A percentile compares a stretch with the other conserved stretches of the same genome.
Conservation (phyloP, 305 asterid species). For the Ajuga reptans region DNA sequence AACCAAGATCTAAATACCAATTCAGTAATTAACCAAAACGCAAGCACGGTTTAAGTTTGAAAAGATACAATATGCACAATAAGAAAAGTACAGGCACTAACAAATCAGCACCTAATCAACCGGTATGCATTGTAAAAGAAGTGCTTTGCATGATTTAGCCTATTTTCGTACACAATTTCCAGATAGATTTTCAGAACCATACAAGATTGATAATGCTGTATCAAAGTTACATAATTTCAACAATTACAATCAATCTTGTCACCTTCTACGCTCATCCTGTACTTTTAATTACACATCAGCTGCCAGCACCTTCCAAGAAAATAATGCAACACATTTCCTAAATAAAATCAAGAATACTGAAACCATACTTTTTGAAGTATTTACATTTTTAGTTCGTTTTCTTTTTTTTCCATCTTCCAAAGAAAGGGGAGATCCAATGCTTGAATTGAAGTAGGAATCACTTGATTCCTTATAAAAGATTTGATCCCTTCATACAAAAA, state of each 20-base stretch:
- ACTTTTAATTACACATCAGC: not conserved
- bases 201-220: not conserved
- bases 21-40: not conserved
- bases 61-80: not conserved
- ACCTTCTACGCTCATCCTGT: not conserved
- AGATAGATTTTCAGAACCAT: not conserved
- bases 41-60: slow-evolving; percentile 5
- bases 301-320: not conserved
- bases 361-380: not conserved
- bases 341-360: not conserved
- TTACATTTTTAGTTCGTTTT: no score
- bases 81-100: not conserved
- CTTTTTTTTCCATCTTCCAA: no score
- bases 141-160: not conserved
- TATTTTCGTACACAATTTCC: not conserved
- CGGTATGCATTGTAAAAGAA: not conserved
- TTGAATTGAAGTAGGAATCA: no score
- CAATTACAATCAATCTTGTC: not conserved
- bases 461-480: no score
- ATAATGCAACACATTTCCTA: not conserved
- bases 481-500: no score
- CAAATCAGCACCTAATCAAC: not conserved
- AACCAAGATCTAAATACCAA: not conserved
- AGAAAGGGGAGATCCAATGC: no score
- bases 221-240: not conserved